phyloP scores from a whole-genome alignment of 2,329 filamentous ascomycete genomes.

The Pseudocercospora fuligena region DNA sequence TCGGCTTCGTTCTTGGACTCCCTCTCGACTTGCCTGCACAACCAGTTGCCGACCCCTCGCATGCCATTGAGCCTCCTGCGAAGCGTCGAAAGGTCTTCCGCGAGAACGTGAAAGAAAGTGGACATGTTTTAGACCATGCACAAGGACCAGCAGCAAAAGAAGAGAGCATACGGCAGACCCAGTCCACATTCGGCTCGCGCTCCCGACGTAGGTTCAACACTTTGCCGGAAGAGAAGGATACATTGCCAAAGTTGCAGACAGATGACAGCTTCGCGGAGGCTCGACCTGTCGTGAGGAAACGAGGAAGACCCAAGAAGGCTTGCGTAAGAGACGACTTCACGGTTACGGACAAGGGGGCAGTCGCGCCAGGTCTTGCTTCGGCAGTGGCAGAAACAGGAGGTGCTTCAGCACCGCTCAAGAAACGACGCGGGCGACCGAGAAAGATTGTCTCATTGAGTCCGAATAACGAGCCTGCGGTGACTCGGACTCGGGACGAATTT shows the following conservation, averaged over 20 bases:
- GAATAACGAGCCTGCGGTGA: background rate
- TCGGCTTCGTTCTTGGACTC: slow-evolving; percentile 38
- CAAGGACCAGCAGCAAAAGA: background rate
- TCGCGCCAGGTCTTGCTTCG: background rate
- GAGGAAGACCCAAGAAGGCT: background rate
- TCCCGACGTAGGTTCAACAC: slow-evolving; percentile 8
- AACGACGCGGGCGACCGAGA: background rate
- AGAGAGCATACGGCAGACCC: background rate
- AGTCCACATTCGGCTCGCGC: background rate
- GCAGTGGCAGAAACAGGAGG: background rate
- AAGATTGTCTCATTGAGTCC: background rate
- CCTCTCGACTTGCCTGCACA: slow-evolving; percentile 6
- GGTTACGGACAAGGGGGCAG: background rate
- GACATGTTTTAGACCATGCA: background rate
- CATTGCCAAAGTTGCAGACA: background rate
- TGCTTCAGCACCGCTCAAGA: background rate
- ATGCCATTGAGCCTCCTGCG: slow-evolving; percentile 26
- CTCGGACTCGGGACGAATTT: background rate
- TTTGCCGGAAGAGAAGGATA: slow-evolving; percentile 11
- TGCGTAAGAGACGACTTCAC: background rate
- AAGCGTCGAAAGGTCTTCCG: slow-evolving; percentile 27
- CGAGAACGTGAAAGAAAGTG: background rate
- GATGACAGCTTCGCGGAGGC: slow-evolving; percentile 27
- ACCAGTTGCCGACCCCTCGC: slow-evolving; percentile 1
- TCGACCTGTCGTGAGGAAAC: background rate